Evolutionary conservation across 441 rosid species (phyloP), one percentile per base, ranked within the genome.

Genomic region (Gossypium gossypioides): DNA sequence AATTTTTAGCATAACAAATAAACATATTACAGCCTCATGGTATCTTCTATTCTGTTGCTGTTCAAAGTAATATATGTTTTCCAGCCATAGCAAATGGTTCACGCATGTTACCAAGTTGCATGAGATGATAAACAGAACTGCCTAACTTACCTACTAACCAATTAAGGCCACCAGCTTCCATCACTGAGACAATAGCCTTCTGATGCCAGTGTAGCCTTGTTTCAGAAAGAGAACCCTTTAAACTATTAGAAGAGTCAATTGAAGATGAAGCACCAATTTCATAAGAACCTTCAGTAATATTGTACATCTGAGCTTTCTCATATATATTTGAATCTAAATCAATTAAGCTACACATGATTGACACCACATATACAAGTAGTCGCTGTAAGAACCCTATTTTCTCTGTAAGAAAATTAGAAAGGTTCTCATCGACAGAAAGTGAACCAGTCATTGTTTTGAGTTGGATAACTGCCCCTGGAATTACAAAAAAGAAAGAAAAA

Each of bases 61-160:
- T 67, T 27, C 12, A 27, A 13, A 67, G 52, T 15, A 69, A 10
- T 52, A 52, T 1, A 29, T n/a, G 44, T 27, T 50, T 67, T 15
- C 59, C 13, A 6, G n/a, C 22, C 57, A 50, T 50, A 16, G 59
- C 9, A 68, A 27, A 29, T 68, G 71, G 46, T 51, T 68, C 48
- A 44, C 10, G 10, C 22, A 48, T 12, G 62, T 60, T 46, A 64
- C 71, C 40, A 75, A 69, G 63, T 69, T 54, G 9, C 22, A 22
- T 58, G 1, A 0, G n/a, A 42, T 55, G 61, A 75, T 72, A 79
- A 75, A 72, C 74, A 70, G 74, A 86, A 83, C 69, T 77, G 87
- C 91, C 85, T 88, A 88, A 90, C 93, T 90, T 90, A 90, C 96
- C 96, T 90, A 90, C 93, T 85, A 90, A 88, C 96, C 96, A 90